Evolutionary conservation across 257 asterid species (phyloP).

Genomic region (Solanum rostratum): DNA sequence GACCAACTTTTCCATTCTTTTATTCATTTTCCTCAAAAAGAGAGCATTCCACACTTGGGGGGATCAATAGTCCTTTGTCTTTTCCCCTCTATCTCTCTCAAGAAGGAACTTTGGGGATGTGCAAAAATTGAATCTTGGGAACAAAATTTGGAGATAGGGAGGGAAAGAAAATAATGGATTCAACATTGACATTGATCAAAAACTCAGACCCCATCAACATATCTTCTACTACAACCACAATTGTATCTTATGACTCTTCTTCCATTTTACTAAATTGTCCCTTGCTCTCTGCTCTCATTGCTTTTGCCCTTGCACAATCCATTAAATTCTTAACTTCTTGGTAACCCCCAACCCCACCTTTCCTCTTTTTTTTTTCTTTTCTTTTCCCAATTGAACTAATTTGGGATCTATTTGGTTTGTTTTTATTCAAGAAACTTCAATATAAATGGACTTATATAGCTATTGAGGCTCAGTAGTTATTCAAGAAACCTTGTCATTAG

Average conservation of each 20-base stretch:
- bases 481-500: not conserved
- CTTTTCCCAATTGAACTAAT: not conserved
- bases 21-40: not conserved
- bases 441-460: not conserved
- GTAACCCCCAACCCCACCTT: slow-evolving; percentile 16
- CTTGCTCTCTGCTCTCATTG: slow-evolving; percentile 57
- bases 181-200: slow-evolving; percentile 10
- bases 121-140: not conserved
- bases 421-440: not conserved
- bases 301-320: slow-evolving; percentile 71
- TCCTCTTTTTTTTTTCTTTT: not conserved
- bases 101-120: not conserved
- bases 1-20: not conserved
- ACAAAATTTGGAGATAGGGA: not conserved
- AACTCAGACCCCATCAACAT: slow-evolving; percentile 7
- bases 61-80: not conserved
- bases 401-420: not conserved
- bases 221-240: slow-evolving; percentile 7
- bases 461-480: not conserved
- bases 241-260: slow-evolving; percentile 19
- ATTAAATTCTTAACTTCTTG: slow-evolving; percentile 54
- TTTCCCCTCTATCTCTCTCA: not conserved
- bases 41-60: not conserved
- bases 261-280: slow-evolving; percentile 55
- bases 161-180: not conserved